These are phyloP conservation scores for Cladorrhinum samala DNA, from an alignment of 495 filamentous ascomycete genomes.

Conservation along the genomic window DNA sequence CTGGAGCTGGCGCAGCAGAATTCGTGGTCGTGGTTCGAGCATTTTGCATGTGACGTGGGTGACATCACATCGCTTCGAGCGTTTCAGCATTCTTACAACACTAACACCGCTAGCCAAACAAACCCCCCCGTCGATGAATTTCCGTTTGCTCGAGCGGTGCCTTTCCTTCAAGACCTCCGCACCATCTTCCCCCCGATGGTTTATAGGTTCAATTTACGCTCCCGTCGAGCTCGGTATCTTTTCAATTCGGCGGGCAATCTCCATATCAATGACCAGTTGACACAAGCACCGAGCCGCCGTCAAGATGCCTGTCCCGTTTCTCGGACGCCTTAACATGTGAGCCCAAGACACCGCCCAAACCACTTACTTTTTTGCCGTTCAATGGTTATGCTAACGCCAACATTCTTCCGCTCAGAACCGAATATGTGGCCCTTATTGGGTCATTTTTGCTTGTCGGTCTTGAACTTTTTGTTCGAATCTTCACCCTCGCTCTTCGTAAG, in stretches of 20 bases:
- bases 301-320: conserved; percentile 74
- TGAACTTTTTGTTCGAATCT: conserved; percentile 75
- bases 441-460: conserved; percentile 76
- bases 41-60: conserved; percentile 19
- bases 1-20: no score
- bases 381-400: not conserved
- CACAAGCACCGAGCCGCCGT: not conserved
- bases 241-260: no score
- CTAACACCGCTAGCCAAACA: not conserved
- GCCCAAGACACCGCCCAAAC: conserved; percentile 14
- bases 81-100: not conserved
- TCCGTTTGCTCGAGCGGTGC: not conserved
- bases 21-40: no score
- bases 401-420: conserved; percentile 43
- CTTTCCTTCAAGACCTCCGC: not conserved
- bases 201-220: not conserved
- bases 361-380: no score
- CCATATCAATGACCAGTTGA: not conserved
- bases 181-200: not conserved
- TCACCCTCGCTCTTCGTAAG: conserved; percentile 85
- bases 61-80: conserved; percentile 16
- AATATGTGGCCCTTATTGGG: conserved; percentile 78
- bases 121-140: not conserved
- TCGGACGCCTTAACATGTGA: conserved; percentile 73
- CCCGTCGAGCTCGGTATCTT: no score